Conservation (phyloP, 2,329 filamentous ascomycete species). For the Allantophomopsis cytisporea region DNA sequence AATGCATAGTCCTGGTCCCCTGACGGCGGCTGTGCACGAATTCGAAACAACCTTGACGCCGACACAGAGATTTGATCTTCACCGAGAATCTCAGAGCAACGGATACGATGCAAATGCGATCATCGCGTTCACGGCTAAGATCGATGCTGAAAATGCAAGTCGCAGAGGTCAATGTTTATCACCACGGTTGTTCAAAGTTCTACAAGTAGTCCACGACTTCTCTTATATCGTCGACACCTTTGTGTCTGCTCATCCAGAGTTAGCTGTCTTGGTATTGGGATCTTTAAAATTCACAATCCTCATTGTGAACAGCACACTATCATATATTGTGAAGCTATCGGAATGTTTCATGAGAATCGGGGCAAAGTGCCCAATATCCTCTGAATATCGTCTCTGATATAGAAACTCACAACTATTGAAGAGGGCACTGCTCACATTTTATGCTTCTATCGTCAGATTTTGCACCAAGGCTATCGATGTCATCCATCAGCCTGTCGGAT, state of each 20-base stretch:
- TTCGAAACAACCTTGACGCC: background rate
- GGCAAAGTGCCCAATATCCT: constrained; percentile 20
- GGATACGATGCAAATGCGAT: constrained; percentile 17
- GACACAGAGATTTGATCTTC: background rate
- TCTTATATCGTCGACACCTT: constrained; percentile 21
- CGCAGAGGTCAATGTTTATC: constrained; percentile 15
- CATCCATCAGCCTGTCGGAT: constrained; percentile 15
- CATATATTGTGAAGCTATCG: constrained; percentile 25
- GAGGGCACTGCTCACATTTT: constrained; percentile 19
- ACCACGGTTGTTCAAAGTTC: constrained; percentile 16
- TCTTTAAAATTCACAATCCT: constrained; percentile 26
- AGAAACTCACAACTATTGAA: constrained; percentile 19
- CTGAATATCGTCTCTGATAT: constrained; percentile 22
- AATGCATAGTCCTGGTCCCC: background rate
- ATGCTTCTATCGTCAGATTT: constrained; percentile 21
- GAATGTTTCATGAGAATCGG: constrained; percentile 22
- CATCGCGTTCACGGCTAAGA: constrained; percentile 20
- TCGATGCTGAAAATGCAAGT: constrained; percentile 11
- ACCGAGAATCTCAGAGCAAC: background rate
- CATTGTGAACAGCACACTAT: constrained; percentile 19
- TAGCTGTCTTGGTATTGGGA: constrained; percentile 28
- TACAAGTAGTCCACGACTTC: constrained; percentile 23
- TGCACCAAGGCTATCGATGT: constrained; percentile 19
- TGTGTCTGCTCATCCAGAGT: constrained; percentile 21
- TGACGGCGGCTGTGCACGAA: background rate